Evolutionary conservation across 2,329 filamentous ascomycete species (phyloP).

Genomic region (Trichoderma simmonsii): DNA sequence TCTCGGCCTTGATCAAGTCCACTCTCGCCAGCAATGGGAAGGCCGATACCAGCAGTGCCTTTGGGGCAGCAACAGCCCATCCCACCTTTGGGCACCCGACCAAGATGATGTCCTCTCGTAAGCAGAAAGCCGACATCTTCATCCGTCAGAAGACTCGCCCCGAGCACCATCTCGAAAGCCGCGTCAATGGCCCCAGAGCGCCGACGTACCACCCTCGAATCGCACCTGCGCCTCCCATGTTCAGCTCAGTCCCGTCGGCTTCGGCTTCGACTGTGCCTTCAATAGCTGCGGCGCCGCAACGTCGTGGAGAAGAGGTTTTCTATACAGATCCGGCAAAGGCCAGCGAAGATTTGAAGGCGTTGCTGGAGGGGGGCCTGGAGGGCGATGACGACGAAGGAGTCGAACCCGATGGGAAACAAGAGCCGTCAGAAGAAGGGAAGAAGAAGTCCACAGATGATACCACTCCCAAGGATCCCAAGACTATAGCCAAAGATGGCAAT

Average conservation of each 20-base stretch:
- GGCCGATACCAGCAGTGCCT: conserved; percentile 19
- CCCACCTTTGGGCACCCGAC: conserved; percentile 39
- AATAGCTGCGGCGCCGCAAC: conserved; percentile 13
- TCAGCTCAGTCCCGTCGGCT: conserved; percentile 38
- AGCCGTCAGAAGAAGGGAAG: conserved; percentile 12
- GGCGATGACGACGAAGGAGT: conserved; percentile 60
- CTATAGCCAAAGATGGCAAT: conserved; percentile 45
- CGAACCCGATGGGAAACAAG: conserved; percentile 17
- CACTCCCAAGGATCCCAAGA: conserved; percentile 26
- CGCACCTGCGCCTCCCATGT: conserved; percentile 46
- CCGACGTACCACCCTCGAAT: conserved; percentile 48
- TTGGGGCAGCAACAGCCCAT: conserved; percentile 23
- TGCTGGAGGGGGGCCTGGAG: conserved; percentile 79
- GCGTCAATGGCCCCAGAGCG: conserved; percentile 45
- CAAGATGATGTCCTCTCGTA: conserved; percentile 48
- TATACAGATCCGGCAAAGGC: conserved; percentile 72
- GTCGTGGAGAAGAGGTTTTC: conserved; percentile 43
- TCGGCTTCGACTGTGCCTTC: conserved; percentile 10
- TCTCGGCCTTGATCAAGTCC: conserved; percentile 32
- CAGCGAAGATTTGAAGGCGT: conserved; percentile 71
- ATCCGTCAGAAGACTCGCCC: conserved; percentile 53
- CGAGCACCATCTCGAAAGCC: conserved; percentile 54
- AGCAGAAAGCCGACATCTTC: conserved; percentile 56
- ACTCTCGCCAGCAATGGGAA: conserved; percentile 27
- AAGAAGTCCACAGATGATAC: conserved; percentile 27